phyloP scores from a whole-genome alignment of 345 rosid species.

The Citrus australasica region DNA sequence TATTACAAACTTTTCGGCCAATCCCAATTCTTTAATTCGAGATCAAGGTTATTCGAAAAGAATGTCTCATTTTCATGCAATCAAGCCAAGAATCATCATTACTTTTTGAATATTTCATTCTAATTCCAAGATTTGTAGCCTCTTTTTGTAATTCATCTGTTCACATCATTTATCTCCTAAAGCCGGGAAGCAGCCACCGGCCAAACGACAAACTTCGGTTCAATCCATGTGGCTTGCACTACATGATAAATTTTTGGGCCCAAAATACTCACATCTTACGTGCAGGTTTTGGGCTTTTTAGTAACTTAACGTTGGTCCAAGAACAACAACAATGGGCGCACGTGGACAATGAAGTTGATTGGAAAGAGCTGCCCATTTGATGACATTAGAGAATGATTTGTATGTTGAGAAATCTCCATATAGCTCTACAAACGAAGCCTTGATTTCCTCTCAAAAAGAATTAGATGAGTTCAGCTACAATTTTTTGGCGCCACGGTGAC shows the following conservation, averaged over 20 bases:
- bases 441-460: not conserved
- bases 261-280: too few species aligned
- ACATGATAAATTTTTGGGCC: not conserved
- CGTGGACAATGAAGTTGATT: not conserved
- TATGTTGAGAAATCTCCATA: too few species aligned
- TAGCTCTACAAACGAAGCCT: too few species aligned
- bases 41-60: too few species aligned
- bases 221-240: slow-evolving; percentile 16
- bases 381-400: not conserved
- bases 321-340: not conserved
- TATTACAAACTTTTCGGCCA: not conserved
- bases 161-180: too few species aligned
- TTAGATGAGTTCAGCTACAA: not conserved
- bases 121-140: too few species aligned
- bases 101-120: too few species aligned
- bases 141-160: too few species aligned
- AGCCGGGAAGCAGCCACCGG: not conserved
- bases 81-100: too few species aligned
- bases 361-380: not conserved
- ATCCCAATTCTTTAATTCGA: not conserved
- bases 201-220: slow-evolving; percentile 18
- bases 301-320: not conserved
- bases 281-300: not conserved
- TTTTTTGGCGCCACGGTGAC: slow-evolving; percentile 7
- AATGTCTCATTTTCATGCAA: too few species aligned